Evolutionary conservation across 2,329 filamentous ascomycete species (phyloP).

Genomic region (Colletotrichum echinochloae): DNA sequence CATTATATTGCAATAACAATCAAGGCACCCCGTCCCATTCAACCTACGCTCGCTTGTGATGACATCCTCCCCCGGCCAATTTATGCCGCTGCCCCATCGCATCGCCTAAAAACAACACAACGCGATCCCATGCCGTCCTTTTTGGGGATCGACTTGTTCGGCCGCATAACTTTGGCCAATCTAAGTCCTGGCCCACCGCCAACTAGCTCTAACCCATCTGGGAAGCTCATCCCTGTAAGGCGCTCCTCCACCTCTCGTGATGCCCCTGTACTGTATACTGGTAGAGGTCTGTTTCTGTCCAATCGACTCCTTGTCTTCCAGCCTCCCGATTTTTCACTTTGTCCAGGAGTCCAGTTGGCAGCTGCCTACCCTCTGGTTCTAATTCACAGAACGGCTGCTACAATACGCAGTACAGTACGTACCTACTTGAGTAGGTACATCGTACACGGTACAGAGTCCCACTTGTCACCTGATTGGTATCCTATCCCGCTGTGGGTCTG

Average conservation of each 20-base stretch:
- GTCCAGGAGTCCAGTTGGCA: too few species aligned
- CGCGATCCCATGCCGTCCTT: slow-evolving; percentile 4
- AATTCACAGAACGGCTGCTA: too few species aligned
- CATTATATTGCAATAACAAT: slow-evolving; percentile 12
- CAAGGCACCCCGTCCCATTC: slow-evolving; percentile 24
- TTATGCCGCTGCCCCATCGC: slow-evolving; percentile 31
- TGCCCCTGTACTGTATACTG: too few species aligned
- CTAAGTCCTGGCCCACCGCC: slow-evolving; percentile 20
- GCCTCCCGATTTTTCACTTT: slow-evolving; percentile 8
- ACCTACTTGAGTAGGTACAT: too few species aligned
- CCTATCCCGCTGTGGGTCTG: not conserved
- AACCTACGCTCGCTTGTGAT: slow-evolving; percentile 15
- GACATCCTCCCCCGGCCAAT: slow-evolving; percentile 33
- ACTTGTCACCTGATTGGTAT: slow-evolving; percentile 26
- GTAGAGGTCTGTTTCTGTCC: slow-evolving; percentile 1
- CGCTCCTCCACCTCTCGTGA: not conserved
- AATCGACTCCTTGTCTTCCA: slow-evolving; percentile 12
- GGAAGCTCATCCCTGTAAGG: slow-evolving; percentile 29
- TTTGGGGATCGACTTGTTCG: slow-evolving; percentile 7
- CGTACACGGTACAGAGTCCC: not conserved
- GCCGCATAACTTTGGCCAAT: slow-evolving; percentile 39
- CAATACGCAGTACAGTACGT: too few species aligned
- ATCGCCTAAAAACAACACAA: slow-evolving; percentile 28
- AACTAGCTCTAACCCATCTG: slow-evolving; percentile 10
- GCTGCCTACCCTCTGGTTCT: not conserved